Evolutionary conservation across 805 yeast species (phyloP), one percentile per base, ranked within the genome.

Genomic region (Lipomyces chichibuensis): DNA sequence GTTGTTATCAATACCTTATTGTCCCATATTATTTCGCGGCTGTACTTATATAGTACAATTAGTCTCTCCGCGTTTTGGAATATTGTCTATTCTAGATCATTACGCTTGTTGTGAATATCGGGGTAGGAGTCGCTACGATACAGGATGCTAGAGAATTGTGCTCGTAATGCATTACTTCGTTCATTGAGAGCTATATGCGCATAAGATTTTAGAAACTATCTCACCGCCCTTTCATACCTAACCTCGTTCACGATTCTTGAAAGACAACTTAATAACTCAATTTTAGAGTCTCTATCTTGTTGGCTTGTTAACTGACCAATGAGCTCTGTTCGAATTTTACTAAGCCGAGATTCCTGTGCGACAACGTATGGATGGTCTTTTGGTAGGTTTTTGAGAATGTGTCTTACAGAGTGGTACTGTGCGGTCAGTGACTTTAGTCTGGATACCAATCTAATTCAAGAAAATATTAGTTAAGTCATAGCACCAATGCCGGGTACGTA

Each of bases 321-420:
- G 17, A 66, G 52, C 27, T 55, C n/a, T 29, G 14, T 29, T 39
- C 57, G 57, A 23, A 63, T 51, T 5, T 23, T 35, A 3, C 49
- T 23, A 7, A 56, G 20, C 11, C 71, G 66, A 6, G 64, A 17
- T 7, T 62, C 57, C 43, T 65, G 69, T 9, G 63, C 64, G 27
- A 43, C 39, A 6, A 66, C 62, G 32, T 67, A 65, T 13, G 71
- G 71, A 29, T 69, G 71, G 27, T 57, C 51, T 3, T 20, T 52
- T 13, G 67, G 67, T 8, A 69, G 51, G 0, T 58, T 53, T 32
- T 14, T 39, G 4, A 43, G 53, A 2, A 59, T 8, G 13, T 37
- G 29, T 46, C 29, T 60, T 13, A 56, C 37, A 23, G 55, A 53
- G 20, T 43, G 51, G 37, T 52, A 69, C 3, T 59, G 33, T 17